A percentile compares a stretch with the other conserved stretches of the same genome.
These are phyloP conservation scores for Malassezia sympodialis DNA, from an alignment of 1,284 basidiomycete genomes.

Conservation along the genomic window DNA sequence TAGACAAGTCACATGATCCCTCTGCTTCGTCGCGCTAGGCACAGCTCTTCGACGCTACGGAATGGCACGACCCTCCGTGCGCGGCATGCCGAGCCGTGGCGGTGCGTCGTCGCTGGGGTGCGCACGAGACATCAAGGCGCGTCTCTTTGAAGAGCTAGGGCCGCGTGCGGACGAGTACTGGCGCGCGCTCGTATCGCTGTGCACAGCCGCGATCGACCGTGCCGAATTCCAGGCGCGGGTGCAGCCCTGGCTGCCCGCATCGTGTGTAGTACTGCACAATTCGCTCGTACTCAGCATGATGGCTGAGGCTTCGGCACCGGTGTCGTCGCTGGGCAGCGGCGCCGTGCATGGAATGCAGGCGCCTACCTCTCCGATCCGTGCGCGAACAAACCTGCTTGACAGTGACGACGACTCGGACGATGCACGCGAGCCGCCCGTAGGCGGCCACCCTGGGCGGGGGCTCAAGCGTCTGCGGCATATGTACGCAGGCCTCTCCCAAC, in stretches of 20 bases:
- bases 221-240: slow-evolving; percentile 47
- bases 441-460: slow-evolving; percentile 15
- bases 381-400: slow-evolving; percentile 13
- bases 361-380: slow-evolving; percentile 20
- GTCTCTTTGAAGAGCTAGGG: slow-evolving; percentile 27
- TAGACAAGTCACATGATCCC: slow-evolving; percentile 16
- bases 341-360: slow-evolving; percentile 15
- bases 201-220: slow-evolving; percentile 48
- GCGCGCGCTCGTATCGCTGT: slow-evolving; percentile 47
- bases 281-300: slow-evolving; percentile 50
- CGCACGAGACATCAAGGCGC: slow-evolving; percentile 9
- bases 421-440: slow-evolving; percentile 15
- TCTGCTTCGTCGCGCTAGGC: neutral
- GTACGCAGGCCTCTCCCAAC: slow-evolving; percentile 34
- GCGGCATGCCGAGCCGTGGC: neutral
- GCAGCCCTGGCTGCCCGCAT: slow-evolving; percentile 27
- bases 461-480: slow-evolving; percentile 42
- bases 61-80: slow-evolving; percentile 1
- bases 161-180: slow-evolving; percentile 47
- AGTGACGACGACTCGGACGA: slow-evolving; percentile 24
- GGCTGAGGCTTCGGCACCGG: slow-evolving; percentile 47
- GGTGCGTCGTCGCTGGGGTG: neutral
- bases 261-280: slow-evolving; percentile 50
- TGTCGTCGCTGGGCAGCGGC: slow-evolving; percentile 13
- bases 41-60: neutral